These are phyloP conservation scores for Trichocladium uniseriatum DNA, from an alignment of 495 filamentous ascomycete genomes.

Conservation along the genomic window DNA sequence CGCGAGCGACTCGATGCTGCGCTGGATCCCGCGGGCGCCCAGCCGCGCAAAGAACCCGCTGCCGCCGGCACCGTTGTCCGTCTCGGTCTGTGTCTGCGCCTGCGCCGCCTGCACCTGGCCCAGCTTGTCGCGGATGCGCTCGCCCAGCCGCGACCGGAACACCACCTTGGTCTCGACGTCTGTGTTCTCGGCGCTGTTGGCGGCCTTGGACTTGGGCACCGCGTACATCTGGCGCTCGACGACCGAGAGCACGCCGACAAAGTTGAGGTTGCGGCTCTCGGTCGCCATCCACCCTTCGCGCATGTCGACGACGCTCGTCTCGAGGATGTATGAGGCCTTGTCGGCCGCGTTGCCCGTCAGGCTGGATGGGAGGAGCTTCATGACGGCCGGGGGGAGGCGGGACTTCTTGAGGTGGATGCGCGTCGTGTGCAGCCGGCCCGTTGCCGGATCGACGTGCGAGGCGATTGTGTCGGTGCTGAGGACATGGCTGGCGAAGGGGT, in stretches of 20 bases:
- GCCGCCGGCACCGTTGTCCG: constrained; percentile 10
- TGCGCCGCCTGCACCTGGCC: constrained; percentile 16
- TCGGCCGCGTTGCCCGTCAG: constrained; percentile 61
- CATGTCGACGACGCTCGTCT: constrained; percentile 82
- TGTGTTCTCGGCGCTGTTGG: constrained; percentile 47
- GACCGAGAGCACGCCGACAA: constrained; percentile 85
- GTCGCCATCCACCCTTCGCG: constrained; percentile 82
- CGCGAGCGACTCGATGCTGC: constrained; percentile 83
- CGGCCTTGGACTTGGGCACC: constrained; percentile 30
- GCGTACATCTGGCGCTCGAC: constrained; percentile 77
- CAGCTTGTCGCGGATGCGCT: constrained; percentile 50
- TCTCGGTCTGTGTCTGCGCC: constrained; percentile 13
- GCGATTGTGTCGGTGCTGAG: constrained; percentile 93
- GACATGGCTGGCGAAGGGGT: constrained; percentile 92
- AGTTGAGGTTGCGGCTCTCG: constrained; percentile 77
- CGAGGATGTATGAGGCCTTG: constrained; percentile 80
- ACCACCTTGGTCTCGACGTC: constrained; percentile 77
- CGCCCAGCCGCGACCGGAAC: constrained; percentile 74
- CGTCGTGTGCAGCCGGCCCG: constrained; percentile 74
- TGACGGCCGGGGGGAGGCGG: constrained; percentile 70
- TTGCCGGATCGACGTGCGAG: constrained; percentile 67
- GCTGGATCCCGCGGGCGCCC: constrained; percentile 72
- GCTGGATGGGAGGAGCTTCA: constrained; percentile 68
- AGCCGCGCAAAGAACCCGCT: constrained; percentile 42
- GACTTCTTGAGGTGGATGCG: constrained; percentile 92